phyloP scores from a whole-genome alignment of 495 filamentous ascomycete genomes.

The Hamigera avellanea region DNA sequence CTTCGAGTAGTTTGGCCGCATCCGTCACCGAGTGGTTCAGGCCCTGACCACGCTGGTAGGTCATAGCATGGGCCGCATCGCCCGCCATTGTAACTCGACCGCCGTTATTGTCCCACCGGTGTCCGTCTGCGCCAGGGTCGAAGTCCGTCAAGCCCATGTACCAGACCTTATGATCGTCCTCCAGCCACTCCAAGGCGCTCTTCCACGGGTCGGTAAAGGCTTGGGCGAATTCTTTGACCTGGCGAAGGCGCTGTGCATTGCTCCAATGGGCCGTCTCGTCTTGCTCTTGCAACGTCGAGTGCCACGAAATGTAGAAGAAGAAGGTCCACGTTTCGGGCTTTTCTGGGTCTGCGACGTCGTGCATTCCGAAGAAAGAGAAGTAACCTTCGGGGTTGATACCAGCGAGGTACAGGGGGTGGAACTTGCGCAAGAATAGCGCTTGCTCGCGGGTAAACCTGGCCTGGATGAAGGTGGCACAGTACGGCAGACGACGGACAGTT shows the following conservation, averaged over 20 bases:
- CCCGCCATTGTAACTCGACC: conserved; percentile 36
- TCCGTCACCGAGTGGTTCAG: conserved; percentile 37
- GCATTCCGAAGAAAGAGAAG: conserved; percentile 15
- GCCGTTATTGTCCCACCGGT: conserved; percentile 21
- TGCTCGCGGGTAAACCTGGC: conserved; percentile 17
- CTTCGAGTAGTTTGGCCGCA: conserved; percentile 26
- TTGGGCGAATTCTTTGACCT: conserved; percentile 10
- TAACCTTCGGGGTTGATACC: conserved; percentile 10
- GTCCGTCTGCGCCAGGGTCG: conserved; percentile 6
- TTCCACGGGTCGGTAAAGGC: conserved; percentile 10
- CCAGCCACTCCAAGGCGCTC: conserved; percentile 10
- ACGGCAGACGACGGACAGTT: conserved; percentile 11
- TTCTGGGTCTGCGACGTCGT: conserved; percentile 24
- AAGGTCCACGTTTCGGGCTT: conserved; percentile 35
- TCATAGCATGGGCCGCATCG: conserved; percentile 42
- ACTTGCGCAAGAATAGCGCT: conserved; percentile 18
- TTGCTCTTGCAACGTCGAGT: conserved; percentile 18
- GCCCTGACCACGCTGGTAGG: conserved; percentile 36
- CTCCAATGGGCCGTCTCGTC: too few relatives aligned
- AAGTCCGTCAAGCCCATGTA: conserved; percentile 17
- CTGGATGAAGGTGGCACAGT: conserved; percentile 23
- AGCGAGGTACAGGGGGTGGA: conserved; percentile 15
- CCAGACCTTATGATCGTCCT: conserved; percentile 14
- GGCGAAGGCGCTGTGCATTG: too few relatives aligned
- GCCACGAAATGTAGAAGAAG: conserved; percentile 22